These are phyloP conservation scores for Fusarium hostae DNA, from an alignment of 2,329 filamentous ascomycete species.

Conservation along the genomic window DNA sequence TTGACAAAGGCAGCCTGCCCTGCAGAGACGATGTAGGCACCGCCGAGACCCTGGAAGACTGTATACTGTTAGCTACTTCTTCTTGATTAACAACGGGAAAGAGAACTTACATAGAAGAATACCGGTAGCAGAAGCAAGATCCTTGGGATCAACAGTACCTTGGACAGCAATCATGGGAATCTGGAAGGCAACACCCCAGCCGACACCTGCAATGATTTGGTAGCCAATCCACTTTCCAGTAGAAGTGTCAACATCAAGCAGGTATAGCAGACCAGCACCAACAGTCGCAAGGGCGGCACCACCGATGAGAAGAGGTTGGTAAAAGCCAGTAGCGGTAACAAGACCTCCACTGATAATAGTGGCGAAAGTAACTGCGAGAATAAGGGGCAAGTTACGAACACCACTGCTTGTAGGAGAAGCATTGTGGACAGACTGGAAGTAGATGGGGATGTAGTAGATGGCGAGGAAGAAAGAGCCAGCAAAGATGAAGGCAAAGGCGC, in stretches of 20 bases:
- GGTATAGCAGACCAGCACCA: conserved; percentile 57
- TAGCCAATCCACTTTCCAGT: conserved; percentile 63
- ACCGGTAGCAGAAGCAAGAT: conserved; percentile 60
- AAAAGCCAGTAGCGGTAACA: conserved; percentile 55
- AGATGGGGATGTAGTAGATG: conserved; percentile 61
- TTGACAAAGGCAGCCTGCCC: conserved; percentile 61
- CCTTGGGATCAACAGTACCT: conserved; percentile 52
- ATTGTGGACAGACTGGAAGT: conserved; percentile 57
- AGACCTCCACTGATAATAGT: conserved; percentile 53
- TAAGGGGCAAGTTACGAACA: conserved; percentile 58
- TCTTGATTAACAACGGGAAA: not conserved
- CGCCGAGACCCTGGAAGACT: conserved; percentile 63
- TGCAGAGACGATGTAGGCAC: conserved; percentile 61
- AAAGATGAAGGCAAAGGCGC: conserved; percentile 55
- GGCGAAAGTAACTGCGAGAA: conserved; percentile 56
- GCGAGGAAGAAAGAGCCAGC: conserved; percentile 57
- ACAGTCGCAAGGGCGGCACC: conserved; percentile 57
- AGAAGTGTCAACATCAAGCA: conserved; percentile 52
- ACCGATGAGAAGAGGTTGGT: conserved; percentile 58
- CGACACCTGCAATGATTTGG: conserved; percentile 62
- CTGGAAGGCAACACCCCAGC: conserved; percentile 58
- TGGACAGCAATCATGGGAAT: conserved; percentile 64
- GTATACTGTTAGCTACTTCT: conserved; percentile 21
- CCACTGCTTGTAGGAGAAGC: conserved; percentile 54
- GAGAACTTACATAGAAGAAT: conserved; percentile 56